Conservation (phyloP, 129 eudicot genomes). For the Apium graveolens region DNA sequence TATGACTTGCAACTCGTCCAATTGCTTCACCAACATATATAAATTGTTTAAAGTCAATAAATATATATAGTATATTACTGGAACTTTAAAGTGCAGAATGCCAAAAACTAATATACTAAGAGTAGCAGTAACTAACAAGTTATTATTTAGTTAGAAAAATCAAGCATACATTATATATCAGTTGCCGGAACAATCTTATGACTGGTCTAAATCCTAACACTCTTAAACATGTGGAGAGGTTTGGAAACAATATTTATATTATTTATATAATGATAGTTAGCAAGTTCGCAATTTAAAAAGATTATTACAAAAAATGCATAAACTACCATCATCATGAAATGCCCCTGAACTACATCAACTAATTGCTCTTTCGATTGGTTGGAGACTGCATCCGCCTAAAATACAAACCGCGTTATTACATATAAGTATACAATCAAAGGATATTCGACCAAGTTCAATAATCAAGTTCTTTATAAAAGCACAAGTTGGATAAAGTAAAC, state of each 20-base stretch:
- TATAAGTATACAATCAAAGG: too few species aligned
- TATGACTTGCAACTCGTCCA: slow-evolving; percentile 92
- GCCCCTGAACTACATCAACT: slow-evolving; percentile 76
- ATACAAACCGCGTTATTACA: too few species aligned
- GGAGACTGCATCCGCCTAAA: slow-evolving; percentile 53
- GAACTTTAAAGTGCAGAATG: not conserved
- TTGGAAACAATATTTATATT: not conserved
- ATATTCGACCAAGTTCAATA: too few species aligned
- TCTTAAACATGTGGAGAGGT: not conserved
- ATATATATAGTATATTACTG: not conserved
- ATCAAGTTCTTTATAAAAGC: too few species aligned
- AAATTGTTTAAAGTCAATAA: not conserved
- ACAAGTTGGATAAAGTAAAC: too few species aligned
- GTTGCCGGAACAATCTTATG: not conserved
- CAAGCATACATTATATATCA: not conserved
- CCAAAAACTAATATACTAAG: too few species aligned
- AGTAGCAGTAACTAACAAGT: not conserved
- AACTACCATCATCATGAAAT: slow-evolving; percentile 77
- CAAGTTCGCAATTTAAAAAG: not conserved
- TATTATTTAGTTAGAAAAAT: too few species aligned
- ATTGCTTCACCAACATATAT: slow-evolving; percentile 37
- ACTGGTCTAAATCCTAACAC: not conserved
- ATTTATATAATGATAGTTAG: not conserved
- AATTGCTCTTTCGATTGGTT: slow-evolving; percentile 83
- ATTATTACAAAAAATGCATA: not conserved